Conservation (phyloP, 2,329 filamentous ascomycete genomes). For the Diaporthe australafricana region DNA sequence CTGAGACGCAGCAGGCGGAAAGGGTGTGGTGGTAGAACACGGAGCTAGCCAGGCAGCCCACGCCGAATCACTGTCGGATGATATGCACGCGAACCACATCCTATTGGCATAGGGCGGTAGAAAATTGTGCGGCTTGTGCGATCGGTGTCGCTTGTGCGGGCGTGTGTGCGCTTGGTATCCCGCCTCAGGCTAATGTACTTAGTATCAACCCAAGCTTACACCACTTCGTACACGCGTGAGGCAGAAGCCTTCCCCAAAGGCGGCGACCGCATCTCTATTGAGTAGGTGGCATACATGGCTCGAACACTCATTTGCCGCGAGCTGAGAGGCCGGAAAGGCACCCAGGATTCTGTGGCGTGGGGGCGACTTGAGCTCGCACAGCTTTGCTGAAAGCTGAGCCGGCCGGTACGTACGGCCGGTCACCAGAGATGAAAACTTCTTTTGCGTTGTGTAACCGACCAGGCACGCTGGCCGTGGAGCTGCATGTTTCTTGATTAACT, state of each 20-base stretch:
- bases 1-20: conserved; percentile 29
- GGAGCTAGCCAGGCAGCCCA: conserved; percentile 35
- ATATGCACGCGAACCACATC: conserved; percentile 26
- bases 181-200: background rate
- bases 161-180: background rate
- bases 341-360: background rate
- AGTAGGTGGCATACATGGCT: background rate
- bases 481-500: conserved; percentile 19
- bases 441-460: conserved; percentile 26
- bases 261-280: background rate
- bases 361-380: background rate
- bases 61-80: conserved; percentile 33
- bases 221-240: background rate
- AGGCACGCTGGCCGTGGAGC: conserved; percentile 6
- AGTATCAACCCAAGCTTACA: background rate
- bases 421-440: conserved; percentile 18
- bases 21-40: conserved; percentile 27
- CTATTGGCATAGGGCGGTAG: conserved; percentile 18
- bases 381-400: conserved; percentile 13
- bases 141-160: conserved; percentile 6
- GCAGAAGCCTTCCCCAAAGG: background rate
- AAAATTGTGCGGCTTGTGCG: conserved; percentile 9
- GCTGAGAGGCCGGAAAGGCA: background rate
- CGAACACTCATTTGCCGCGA: background rate
- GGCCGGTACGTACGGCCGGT: conserved; percentile 22